Conservation (phyloP, 805 yeast species). For the Lachancea sp. region DNA sequence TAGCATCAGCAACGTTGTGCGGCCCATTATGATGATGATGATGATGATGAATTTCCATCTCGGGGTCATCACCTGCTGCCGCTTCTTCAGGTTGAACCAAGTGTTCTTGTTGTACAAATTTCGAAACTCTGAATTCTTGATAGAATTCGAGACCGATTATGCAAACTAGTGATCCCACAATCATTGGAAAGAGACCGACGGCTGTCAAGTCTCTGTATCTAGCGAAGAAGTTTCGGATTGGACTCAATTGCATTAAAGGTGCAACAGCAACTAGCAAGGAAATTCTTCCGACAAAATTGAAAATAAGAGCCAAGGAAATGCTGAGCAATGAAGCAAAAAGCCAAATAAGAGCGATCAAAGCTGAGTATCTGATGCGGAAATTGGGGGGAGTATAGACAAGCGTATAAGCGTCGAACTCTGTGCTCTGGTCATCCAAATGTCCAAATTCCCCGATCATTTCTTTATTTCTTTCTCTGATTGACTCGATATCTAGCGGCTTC, state of each 20-base stretch:
- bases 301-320: slow-evolving; percentile 20
- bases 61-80: neutral
- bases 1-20: neutral
- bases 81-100: neutral
- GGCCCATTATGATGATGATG: no score
- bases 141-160: neutral
- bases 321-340: slow-evolving; percentile 36
- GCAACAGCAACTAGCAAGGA: neutral
- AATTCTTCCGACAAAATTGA: slow-evolving; percentile 3
- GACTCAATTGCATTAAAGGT: neutral
- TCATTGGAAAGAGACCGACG: slow-evolving; percentile 1
- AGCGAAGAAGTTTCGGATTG: neutral
- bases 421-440: slow-evolving; percentile 37
- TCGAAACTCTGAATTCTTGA: slow-evolving; percentile 1
- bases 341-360: slow-evolving; percentile 38
- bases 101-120: slow-evolving; percentile 3
- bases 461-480: slow-evolving; percentile 29
- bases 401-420: slow-evolving; percentile 44
- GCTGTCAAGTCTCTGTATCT: neutral
- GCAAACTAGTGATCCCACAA: neutral
- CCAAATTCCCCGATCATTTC: slow-evolving; percentile 40
- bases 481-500: slow-evolving; percentile 29
- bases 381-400: slow-evolving; percentile 85
- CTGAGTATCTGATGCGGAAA: slow-evolving; percentile 53
- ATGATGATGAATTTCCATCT: neutral